Base-by-base conservation (phyloP, 2,329 filamentous ascomycete genomes). In the Colletotrichum cereale region DNA sequence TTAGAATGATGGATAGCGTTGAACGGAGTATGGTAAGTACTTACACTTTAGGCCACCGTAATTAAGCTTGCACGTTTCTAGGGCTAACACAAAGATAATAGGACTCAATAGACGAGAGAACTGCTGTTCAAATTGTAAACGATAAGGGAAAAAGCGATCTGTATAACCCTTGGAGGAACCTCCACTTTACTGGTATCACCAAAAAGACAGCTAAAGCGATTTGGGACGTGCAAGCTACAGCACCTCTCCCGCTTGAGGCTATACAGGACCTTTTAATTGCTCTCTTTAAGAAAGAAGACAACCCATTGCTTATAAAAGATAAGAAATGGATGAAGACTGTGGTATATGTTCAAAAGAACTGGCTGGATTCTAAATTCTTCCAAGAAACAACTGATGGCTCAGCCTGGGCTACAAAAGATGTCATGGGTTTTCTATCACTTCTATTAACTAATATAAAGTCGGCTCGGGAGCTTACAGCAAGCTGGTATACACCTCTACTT, bases 361-460 rank as follows among this genome's bases (percentile, higher is more conserved):
- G 50, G 50, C 7, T 53, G 3, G 50, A 53, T 16, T 53, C 50
- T 10, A 34, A 34, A 34, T 53, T 29, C 29, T 53, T 53, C 12
- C 50, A 34, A 53, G 50, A 34, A 11, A 16, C 16, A 11, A 34
- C 6, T 34, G 50, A 3, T 29, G 29, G 50, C 16, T 53, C 50
- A 53, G 29, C 5, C 16, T 53, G 50, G 50, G 50, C 50, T 53
- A 53, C 50, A n/a, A 53, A 53, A 34, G 50, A 53, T 14, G 50
- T 53, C 16, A n/a, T 11, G 4, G 50, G 50, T 18, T 53, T 53
- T 16, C 11, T 53, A 53, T 53, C 50, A 8, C 26, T 53, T 21
- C 5, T 53, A 3, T 34, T 53, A 10, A 50, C 47, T 2, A n/a
- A n/a, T n/a, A n/a, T n/a, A n/a, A n/a, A n/a, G n/a, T n/a, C n/a